Conservation (phyloP, 345 rosid species). For the Fremontodendron californicum region DNA sequence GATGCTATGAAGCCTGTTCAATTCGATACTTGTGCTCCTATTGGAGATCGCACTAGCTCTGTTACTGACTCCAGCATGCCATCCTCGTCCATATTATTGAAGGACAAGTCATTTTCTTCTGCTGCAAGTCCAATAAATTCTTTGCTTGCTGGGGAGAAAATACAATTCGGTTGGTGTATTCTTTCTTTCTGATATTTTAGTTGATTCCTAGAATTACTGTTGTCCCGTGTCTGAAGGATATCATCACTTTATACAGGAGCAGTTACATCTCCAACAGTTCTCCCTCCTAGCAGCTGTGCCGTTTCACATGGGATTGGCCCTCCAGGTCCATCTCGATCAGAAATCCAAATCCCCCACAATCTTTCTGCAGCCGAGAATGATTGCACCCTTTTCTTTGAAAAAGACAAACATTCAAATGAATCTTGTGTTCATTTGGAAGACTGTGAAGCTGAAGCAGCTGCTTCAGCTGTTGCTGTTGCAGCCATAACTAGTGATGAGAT, state of each 20-base stretch:
- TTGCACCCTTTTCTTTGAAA: constrained; percentile 63
- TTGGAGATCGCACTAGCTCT: constrained; percentile 53
- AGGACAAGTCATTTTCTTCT: constrained; percentile 64
- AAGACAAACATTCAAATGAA: constrained; percentile 50
- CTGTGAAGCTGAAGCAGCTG: constrained; percentile 86
- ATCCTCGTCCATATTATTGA: constrained; percentile 48
- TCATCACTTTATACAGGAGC: constrained; percentile 54
- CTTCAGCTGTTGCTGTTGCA: constrained; percentile 88
- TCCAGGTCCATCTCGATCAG: constrained; percentile 46
- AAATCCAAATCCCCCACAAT: constrained; percentile 41
- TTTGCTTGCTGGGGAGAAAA: constrained; percentile 89
- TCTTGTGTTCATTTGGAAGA: constrained; percentile 59
- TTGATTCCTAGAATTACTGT: not conserved
- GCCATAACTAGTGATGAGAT: constrained; percentile 84
- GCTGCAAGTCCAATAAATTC: constrained; percentile 67
- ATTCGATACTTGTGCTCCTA: constrained; percentile 57
- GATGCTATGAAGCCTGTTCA: constrained; percentile 85
- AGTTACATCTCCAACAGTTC: constrained; percentile 77
- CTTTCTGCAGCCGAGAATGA: constrained; percentile 40
- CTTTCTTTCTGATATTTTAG: constrained; percentile 2
- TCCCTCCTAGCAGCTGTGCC: constrained; percentile 46
- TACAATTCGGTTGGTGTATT: constrained; percentile 79
- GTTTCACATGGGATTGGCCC: constrained; percentile 60
- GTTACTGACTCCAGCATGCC: constrained; percentile 46
- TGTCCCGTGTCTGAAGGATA: constrained; percentile 10